Conservation (phyloP, 495 filamentous ascomycete species). For the Xylaria grammica region DNA sequence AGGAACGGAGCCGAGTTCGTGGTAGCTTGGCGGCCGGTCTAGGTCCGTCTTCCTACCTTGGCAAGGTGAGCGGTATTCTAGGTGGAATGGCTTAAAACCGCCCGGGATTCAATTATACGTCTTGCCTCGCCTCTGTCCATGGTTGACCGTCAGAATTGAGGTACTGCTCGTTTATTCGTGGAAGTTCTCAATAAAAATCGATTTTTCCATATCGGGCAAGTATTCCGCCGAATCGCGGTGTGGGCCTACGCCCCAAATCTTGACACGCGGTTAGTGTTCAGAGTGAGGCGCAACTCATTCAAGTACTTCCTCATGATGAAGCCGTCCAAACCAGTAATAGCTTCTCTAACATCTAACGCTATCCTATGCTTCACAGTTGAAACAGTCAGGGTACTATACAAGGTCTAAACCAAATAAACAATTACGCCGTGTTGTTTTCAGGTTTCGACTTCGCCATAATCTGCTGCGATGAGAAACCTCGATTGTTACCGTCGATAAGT, state of each 20-base stretch:
- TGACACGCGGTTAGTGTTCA: background rate
- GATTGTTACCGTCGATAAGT: background rate
- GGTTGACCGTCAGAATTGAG: background rate
- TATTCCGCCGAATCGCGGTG: slow-evolving; percentile 2
- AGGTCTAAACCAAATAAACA: background rate
- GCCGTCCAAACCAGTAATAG: no score
- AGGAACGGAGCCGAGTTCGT: background rate
- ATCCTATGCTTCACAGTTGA: no score
- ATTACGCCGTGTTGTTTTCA: background rate
- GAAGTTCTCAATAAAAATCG: background rate
- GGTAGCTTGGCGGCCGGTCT: slow-evolving; percentile 5
- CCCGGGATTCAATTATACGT: background rate
- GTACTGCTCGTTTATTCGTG: slow-evolving; percentile 5
- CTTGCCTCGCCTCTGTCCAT: background rate
- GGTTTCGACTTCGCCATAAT: background rate
- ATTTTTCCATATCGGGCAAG: slow-evolving; percentile 8
- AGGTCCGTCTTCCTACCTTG: slow-evolving; percentile 4
- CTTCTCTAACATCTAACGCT: no score
- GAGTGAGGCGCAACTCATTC: background rate
- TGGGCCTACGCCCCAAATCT: background rate
- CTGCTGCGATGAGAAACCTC: background rate
- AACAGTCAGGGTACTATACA: no score
- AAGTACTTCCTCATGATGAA: no score
- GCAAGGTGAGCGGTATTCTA: slow-evolving; percentile 1
- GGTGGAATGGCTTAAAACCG: background rate